Base-by-base conservation (phyloP, 176 grass and related monocot genomes). In the Alopecurus myosuroides region DNA sequence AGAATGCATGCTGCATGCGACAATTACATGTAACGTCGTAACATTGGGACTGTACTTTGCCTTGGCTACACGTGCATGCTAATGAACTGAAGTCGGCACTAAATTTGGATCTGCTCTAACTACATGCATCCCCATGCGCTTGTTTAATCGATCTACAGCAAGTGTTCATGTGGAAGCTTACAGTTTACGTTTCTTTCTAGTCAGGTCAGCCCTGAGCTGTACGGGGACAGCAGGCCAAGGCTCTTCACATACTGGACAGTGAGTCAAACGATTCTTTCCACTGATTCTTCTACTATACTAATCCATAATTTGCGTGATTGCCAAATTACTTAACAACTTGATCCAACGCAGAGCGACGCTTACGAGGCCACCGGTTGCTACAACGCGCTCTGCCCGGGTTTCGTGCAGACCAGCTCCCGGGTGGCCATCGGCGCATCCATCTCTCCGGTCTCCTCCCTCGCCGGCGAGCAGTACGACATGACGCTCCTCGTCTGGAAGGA, bases 201-300 rank as follows among this genome's bases (percentile, higher is more conserved):
- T 95, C 95, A 98, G 95, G 95, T 98, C 87, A 98, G 95, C 95
- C 93, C 93, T 85, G 93, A 95, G 93, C 89, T 98, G 71, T 98
- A 98, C 80, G 95, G 95, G 53, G 95, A 98, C 87, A 93, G 80
- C 89, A 87, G 89, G 50, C 95, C 95, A 1, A 88, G 95, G 87
- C 91, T 98, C n/a, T 98, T 98, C 87, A 98, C 93, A 0, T 98
- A 98, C 77, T 98, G 95, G 95, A 98, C 95, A 23, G 95, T 97
- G 76, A 90, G 82, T 4, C 72, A 51, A 74, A 74, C 0, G 71
- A 58, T 18, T 78, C 22, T 78, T 79, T 42, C 35, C 11, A 39
- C 67, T 42, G 42, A 70, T 15, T n/a, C 67, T n/a, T 8, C 11
- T 13, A 17, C 39, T 39, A 17, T 6, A 40, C 5, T 71, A 26